Conservation (phyloP, 2,329 filamentous ascomycete species). For the Trichocomaceae sp. region DNA sequence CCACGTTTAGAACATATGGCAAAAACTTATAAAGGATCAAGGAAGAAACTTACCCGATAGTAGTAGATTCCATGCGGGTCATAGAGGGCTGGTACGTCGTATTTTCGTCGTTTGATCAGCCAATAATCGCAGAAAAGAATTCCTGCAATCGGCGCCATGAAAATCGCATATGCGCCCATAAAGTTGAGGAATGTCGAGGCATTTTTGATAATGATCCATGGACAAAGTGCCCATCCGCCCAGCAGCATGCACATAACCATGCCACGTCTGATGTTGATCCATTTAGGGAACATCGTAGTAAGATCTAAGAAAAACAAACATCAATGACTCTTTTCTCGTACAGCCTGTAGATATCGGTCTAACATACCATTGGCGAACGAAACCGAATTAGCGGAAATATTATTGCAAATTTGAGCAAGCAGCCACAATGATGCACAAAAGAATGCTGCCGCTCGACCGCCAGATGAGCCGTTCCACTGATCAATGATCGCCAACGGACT, state of each 20-base stretch:
- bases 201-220: constrained; percentile 9
- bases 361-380: constrained; percentile 11
- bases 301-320: not conserved
- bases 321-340: not conserved
- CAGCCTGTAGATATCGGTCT: not conserved
- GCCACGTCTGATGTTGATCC: constrained; percentile 10
- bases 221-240: constrained; percentile 8
- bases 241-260: constrained; percentile 10
- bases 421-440: constrained; percentile 8
- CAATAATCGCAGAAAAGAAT: constrained; percentile 10
- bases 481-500: constrained; percentile 7
- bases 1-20: not conserved
- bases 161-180: constrained; percentile 11
- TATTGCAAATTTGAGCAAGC: constrained; percentile 10
- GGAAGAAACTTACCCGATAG: constrained; percentile 1
- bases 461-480: constrained; percentile 8
- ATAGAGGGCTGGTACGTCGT: constrained; percentile 11
- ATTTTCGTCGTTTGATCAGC: constrained; percentile 10
- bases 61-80: constrained; percentile 10
- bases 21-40: not conserved
- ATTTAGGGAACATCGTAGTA: constrained; percentile 10
- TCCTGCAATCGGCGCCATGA: constrained; percentile 12
- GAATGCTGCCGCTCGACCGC: constrained; percentile 8
- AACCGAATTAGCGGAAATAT: constrained; percentile 9
- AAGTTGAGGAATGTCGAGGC: constrained; percentile 8